These are phyloP conservation scores for Pseudoscleropodium purum DNA, from an alignment of 225 moss, liverwort and hornwort genomes.

Conservation along the genomic window DNA sequence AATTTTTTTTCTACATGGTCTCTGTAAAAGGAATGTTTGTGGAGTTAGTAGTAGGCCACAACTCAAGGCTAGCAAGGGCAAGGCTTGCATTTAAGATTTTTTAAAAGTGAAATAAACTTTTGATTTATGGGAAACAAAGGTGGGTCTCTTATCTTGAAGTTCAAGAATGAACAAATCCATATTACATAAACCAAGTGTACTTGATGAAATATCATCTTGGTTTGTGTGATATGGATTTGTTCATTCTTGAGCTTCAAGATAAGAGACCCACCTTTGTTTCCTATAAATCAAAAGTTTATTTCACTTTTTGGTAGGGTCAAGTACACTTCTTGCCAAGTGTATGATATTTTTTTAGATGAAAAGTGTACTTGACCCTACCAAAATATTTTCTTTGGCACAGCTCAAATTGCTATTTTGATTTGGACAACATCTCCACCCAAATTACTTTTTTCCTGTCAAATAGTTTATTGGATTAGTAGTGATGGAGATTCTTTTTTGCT, in stretches of 20 bases:
- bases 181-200: too few species aligned
- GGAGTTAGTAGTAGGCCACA: rapidly evolving
- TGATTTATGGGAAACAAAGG: neutral
- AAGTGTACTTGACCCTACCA: neutral
- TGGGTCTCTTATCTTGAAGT: rapidly evolving
- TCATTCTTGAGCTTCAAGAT: too few species aligned
- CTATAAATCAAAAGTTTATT: too few species aligned
- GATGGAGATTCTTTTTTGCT: neutral
- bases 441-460: rapidly evolving
- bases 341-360: too few species aligned
- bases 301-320: too few species aligned
- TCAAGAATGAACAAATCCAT: neutral
- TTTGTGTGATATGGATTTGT: too few species aligned
- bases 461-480: neutral
- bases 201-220: too few species aligned
- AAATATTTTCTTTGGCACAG: neutral
- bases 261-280: too few species aligned
- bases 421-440: rapidly evolving
- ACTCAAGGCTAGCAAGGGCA: rapidly evolving
- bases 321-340: too few species aligned
- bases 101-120: neutral
- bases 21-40: neutral
- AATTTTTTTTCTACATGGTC: neutral
- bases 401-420: neutral
- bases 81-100: neutral